Conservation (phyloP, 2,329 filamentous ascomycete species). For the Trichophyton verrucosum region DNA sequence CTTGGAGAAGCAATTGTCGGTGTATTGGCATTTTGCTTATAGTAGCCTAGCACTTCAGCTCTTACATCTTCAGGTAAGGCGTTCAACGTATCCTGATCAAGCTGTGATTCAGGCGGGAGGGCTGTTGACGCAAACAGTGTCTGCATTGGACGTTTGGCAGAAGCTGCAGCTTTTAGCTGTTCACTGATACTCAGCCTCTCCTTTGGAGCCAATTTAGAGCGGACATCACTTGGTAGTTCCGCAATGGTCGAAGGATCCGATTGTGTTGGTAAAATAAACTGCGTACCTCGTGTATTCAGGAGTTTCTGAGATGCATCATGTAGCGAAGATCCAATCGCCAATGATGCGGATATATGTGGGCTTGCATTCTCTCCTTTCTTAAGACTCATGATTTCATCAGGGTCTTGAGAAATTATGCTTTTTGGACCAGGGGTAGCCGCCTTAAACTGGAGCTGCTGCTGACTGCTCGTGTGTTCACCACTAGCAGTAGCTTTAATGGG, state of each 20-base stretch:
- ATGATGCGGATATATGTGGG: constrained; percentile 17
- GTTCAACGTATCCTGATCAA: constrained; percentile 73
- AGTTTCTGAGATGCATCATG: constrained; percentile 42
- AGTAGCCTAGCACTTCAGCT: constrained; percentile 66
- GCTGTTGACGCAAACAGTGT: constrained; percentile 14
- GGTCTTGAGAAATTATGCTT: constrained; percentile 25
- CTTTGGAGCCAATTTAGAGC: constrained; percentile 55
- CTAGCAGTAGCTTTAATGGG: constrained; percentile 49
- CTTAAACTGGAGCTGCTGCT: constrained; percentile 65
- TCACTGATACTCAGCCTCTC: background rate
- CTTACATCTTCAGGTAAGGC: constrained; percentile 78
- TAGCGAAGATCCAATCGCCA: constrained; percentile 22
- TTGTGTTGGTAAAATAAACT: constrained; percentile 77
- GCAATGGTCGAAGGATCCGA: constrained; percentile 70
- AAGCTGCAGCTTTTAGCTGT: background rate
- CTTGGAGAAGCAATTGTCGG: constrained; percentile 15
- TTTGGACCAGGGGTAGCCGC: constrained; percentile 17
- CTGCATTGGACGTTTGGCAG: background rate
- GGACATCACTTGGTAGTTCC: constrained; percentile 73
- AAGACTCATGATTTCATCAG: constrained; percentile 38
- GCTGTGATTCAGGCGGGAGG: constrained; percentile 55
- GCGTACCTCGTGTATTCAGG: constrained; percentile 71
- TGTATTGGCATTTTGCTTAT: constrained; percentile 33
- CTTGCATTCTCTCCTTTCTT: constrained; percentile 23
- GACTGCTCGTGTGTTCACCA: constrained; percentile 51